These are phyloP conservation scores for Daldinia childiae DNA, from an alignment of 495 filamentous ascomycete species.

Conservation along the genomic window DNA sequence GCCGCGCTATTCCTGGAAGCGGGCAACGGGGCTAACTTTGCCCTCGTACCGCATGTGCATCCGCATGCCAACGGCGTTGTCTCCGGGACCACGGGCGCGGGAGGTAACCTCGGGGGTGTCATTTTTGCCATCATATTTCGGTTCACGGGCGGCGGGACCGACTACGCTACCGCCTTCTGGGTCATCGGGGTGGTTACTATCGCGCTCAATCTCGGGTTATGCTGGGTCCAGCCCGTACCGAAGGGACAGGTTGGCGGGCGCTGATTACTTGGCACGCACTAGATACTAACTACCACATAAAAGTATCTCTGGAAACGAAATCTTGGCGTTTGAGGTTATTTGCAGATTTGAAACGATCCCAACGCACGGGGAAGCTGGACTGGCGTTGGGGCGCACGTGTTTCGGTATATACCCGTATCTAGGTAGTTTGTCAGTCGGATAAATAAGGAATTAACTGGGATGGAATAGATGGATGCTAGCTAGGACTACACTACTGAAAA, in stretches of 20 bases:
- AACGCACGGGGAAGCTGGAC: neutral
- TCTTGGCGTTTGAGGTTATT: neutral
- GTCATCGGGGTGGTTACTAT: conserved; percentile 83
- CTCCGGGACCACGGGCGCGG: conserved; percentile 78
- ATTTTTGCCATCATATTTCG: conserved; percentile 88
- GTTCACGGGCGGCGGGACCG: conserved; percentile 66
- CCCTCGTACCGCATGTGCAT: conserved; percentile 84
- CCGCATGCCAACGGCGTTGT: conserved; percentile 75
- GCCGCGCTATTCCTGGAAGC: conserved; percentile 86
- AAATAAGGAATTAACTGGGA: neutral
- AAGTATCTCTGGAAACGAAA: neutral
- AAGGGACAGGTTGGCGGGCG: conserved; percentile 72
- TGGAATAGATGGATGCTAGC: neutral
- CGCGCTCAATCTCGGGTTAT: conserved; percentile 69
- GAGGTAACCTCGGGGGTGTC: conserved; percentile 86
- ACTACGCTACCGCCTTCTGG: conserved; percentile 79
- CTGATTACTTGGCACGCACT: conserved; percentile 36
- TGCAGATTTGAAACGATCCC: neutral
- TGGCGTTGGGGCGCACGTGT: neutral
- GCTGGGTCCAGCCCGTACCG: conserved; percentile 78
- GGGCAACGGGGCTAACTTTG: conserved; percentile 86
- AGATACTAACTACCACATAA: neutral
- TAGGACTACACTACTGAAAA: neutral
- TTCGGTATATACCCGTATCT: neutral
- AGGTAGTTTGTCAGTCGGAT: neutral